phyloP scores from a whole-genome alignment of 2,329 filamentous ascomycete species.

The Phyllosticta citriasiana region DNA sequence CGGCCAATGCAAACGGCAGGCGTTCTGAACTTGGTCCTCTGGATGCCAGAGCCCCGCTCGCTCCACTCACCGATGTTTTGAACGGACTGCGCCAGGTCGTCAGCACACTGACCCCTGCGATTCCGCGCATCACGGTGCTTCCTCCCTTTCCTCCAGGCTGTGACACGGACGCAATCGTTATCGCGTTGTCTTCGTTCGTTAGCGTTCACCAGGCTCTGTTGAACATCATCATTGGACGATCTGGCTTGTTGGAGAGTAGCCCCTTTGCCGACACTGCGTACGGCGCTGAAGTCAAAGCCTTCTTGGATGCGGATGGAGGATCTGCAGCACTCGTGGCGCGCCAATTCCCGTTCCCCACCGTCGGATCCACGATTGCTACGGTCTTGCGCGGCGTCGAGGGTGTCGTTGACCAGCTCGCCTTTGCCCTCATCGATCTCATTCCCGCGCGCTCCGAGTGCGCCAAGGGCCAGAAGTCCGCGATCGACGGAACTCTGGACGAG shows the following conservation, averaged over 20 bases:
- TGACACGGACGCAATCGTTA: conserved; percentile 10
- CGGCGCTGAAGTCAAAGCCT: background rate
- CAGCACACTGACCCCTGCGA: background rate
- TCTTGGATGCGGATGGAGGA: background rate
- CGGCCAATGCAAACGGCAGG: background rate
- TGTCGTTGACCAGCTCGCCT: conserved; percentile 10
- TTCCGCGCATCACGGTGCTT: conserved; percentile 1
- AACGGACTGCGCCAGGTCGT: conserved; percentile 6
- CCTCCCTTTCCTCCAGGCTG: conserved; percentile 1
- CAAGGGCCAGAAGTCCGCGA: conserved; percentile 7
- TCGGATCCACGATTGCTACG: conserved; percentile 7
- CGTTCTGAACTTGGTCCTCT: background rate
- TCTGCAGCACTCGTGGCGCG: background rate
- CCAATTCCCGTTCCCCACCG: background rate
- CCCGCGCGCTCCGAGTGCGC: conserved; percentile 10
- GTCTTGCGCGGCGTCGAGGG: conserved; percentile 10
- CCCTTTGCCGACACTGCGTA: background rate
- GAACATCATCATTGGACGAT: conserved; percentile 11
- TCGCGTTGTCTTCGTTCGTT: conserved; percentile 11
- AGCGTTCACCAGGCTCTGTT: conserved; percentile 12
- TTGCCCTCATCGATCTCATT: conserved; percentile 8
- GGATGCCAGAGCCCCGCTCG: background rate
- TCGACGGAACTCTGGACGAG: conserved; percentile 9
- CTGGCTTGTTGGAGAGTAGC: conserved; percentile 5
- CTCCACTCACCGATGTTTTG: conserved; percentile 5